Conservation (phyloP, 2,329 filamentous ascomycete genomes). For the Neopestalotiopsis rosae region DNA sequence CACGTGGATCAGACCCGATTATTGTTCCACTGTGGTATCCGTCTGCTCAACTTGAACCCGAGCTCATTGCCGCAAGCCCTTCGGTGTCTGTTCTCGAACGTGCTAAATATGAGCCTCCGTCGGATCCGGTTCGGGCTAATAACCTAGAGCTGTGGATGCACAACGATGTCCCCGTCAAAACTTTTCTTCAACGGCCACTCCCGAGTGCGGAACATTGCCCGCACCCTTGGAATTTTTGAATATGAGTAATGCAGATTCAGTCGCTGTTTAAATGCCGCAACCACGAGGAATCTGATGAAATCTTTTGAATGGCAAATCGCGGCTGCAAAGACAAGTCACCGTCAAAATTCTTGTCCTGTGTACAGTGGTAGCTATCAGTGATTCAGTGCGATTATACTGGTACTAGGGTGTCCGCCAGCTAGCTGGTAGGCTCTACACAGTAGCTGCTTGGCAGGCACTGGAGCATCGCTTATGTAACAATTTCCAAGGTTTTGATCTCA, state of each 20-base stretch:
- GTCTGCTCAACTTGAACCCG: not conserved
- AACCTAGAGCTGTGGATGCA: not conserved
- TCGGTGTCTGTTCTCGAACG: conserved; percentile 1
- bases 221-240: not conserved
- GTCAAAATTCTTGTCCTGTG: too few relatives aligned
- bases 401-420: too few relatives aligned
- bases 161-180: not conserved
- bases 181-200: not conserved
- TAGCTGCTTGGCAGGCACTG: not conserved
- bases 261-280: not conserved
- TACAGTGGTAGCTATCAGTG: too few relatives aligned
- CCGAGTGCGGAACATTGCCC: conserved; percentile 7
- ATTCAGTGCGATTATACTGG: too few relatives aligned
- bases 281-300: not conserved
- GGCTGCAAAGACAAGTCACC: not conserved
- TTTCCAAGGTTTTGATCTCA: not conserved
- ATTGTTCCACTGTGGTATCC: conserved; percentile 5
- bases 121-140: conserved; percentile 11
- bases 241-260: not conserved
- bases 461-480: not conserved
- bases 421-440: too few relatives aligned
- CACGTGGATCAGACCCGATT: not conserved
- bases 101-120: conserved; percentile 10
- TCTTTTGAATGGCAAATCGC: not conserved
- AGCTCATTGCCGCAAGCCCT: not conserved